Evolutionary conservation across 352 stramenopile species (phyloP).

Genomic region (Globisporangium cylindrosporum): DNA sequence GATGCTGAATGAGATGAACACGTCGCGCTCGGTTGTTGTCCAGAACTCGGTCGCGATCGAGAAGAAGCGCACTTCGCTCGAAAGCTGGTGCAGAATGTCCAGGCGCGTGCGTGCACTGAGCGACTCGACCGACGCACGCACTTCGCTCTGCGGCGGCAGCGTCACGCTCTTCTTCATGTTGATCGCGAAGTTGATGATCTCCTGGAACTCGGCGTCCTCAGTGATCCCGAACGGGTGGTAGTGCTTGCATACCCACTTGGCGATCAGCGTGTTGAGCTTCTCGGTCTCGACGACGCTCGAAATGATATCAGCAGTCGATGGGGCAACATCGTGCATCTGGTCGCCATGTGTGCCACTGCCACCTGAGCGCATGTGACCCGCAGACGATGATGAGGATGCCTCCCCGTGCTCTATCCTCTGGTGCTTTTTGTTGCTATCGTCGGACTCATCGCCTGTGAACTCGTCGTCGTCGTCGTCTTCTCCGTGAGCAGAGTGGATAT

Average conservation of each 20-base stretch:
- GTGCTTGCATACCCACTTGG: slow-evolving; percentile 47
- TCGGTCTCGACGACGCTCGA: slow-evolving; percentile 38
- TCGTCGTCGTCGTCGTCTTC: slow-evolving; percentile 15
- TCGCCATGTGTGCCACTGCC: slow-evolving; percentile 2
- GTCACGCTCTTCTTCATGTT: slow-evolving; percentile 31
- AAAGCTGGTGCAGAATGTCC: slow-evolving; percentile 40
- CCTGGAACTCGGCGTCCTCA: slow-evolving; percentile 41
- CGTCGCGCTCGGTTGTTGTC: slow-evolving; percentile 39
- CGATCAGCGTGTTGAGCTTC: slow-evolving; percentile 39
- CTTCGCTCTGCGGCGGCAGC: slow-evolving; percentile 34
- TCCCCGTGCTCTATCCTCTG: slow-evolving; percentile 2
- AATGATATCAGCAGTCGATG: slow-evolving; percentile 15
- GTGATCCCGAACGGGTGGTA: slow-evolving; percentile 45
- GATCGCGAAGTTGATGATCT: slow-evolving; percentile 39
- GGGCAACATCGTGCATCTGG: neutral
- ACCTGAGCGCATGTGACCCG: slow-evolving; percentile 5
- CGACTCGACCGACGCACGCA: slow-evolving; percentile 42
- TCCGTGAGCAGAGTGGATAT: neutral
- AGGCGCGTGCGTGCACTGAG: slow-evolving; percentile 39
- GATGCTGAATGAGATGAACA: slow-evolving; percentile 48
- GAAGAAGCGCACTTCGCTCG: slow-evolving; percentile 46
- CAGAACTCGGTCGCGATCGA: slow-evolving; percentile 46
- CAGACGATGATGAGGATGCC: slow-evolving; percentile 1
- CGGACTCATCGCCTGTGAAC: slow-evolving; percentile 11
- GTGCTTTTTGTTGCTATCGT: slow-evolving; percentile 11